phyloP scores from a whole-genome alignment of 106 monocot species.

The Dendrobium officinale region DNA sequence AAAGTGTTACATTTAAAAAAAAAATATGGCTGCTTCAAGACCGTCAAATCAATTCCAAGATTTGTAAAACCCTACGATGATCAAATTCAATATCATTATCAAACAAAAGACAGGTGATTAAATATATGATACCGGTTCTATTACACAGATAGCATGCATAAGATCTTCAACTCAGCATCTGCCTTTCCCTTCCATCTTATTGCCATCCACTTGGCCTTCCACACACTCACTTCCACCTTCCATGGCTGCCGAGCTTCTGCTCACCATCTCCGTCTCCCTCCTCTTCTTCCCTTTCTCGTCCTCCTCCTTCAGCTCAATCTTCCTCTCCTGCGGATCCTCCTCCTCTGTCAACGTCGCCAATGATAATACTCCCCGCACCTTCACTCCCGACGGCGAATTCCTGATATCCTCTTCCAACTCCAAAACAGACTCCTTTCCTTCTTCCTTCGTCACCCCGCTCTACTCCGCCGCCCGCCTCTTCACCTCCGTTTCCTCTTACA shows the following conservation, averaged over 20 bases:
- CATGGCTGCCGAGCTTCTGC: neutral
- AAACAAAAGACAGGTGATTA: too few relatives aligned
- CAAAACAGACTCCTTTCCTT: neutral
- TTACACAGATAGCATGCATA: too few relatives aligned
- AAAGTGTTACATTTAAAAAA: too few relatives aligned
- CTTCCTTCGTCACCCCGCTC: constrained; percentile 10
- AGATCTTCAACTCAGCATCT: neutral
- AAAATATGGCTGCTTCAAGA: too few relatives aligned
- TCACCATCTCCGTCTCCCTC: neutral
- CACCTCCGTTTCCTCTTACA: constrained; percentile 24
- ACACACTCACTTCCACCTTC: neutral
- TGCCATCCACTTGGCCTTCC: neutral
- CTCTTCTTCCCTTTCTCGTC: neutral
- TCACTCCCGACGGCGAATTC: constrained; percentile 7
- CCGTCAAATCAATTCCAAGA: too few relatives aligned
- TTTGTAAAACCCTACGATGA: too few relatives aligned
- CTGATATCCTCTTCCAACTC: constrained; percentile 14
- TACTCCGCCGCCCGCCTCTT: constrained; percentile 39
- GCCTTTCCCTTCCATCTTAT: neutral
- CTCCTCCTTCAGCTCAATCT: neutral
- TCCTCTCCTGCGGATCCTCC: constrained; percentile 6
- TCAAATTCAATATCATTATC: too few relatives aligned
- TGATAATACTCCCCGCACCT: constrained; percentile 4
- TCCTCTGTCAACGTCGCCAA: neutral
- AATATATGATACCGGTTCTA: too few relatives aligned